These are phyloP conservation scores for Phytophthora meadii DNA, from an alignment of 352 stramenopile species.

Conservation along the genomic window DNA sequence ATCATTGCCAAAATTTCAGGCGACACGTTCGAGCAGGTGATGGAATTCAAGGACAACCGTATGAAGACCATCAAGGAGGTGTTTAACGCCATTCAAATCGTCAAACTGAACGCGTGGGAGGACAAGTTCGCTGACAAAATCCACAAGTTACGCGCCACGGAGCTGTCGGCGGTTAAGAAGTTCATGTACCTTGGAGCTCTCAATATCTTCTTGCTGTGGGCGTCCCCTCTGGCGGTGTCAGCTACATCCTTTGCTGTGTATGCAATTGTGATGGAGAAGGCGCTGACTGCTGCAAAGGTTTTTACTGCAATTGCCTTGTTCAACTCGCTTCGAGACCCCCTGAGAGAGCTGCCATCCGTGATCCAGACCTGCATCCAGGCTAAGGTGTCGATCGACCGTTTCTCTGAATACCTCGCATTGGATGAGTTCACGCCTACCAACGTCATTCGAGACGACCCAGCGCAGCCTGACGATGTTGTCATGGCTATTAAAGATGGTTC, in stretches of 20 bases:
- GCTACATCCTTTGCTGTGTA: slow-evolving; percentile 58
- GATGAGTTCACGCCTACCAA: slow-evolving; percentile 33
- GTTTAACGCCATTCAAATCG: slow-evolving; percentile 93
- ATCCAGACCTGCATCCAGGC: slow-evolving; percentile 52
- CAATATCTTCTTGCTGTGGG: slow-evolving; percentile 44
- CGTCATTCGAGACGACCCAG: slow-evolving; percentile 17
- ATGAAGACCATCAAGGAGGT: slow-evolving; percentile 93
- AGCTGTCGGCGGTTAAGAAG: slow-evolving; percentile 77
- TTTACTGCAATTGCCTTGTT: slow-evolving; percentile 66
- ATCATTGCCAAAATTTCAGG: slow-evolving; percentile 56
- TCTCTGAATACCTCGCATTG: slow-evolving; percentile 41
- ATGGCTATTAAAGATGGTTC: slow-evolving; percentile 39
- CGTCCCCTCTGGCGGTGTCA: slow-evolving; percentile 50
- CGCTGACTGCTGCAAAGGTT: slow-evolving; percentile 57
- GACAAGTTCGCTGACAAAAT: slow-evolving; percentile 84
- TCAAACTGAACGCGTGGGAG: slow-evolving; percentile 96
- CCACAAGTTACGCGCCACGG: slow-evolving; percentile 64
- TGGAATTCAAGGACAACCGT: slow-evolving; percentile 86
- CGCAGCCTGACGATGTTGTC: slow-evolving; percentile 14
- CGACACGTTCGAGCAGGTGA: slow-evolving; percentile 74
- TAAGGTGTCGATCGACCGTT: slow-evolving; percentile 39
- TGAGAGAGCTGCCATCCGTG: slow-evolving; percentile 40
- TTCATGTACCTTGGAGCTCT: slow-evolving; percentile 50
- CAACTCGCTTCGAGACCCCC: slow-evolving; percentile 43
- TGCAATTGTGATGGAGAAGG: slow-evolving; percentile 41